Evolutionary conservation across 257 asterid species (phyloP), one percentile per base, ranked within the genome.

Genomic region (Avicennia marina): DNA sequence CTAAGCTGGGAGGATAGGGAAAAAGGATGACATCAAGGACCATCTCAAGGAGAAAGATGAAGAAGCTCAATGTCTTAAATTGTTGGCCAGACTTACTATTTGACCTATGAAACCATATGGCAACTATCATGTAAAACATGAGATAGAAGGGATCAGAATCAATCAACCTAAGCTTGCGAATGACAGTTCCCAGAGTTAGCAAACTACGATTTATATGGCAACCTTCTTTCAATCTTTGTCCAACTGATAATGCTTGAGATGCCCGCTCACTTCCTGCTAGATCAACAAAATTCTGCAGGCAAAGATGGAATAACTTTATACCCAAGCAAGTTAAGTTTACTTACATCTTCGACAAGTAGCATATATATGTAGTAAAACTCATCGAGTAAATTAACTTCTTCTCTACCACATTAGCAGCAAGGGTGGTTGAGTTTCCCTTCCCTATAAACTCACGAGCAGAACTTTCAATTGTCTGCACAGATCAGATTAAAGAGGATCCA

Each of bases 401-500:
- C 62, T 31, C 20, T 86, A 91, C 97, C 97, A 91, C 98, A 74
- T 94, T 83, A 69, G 98, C 95, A 46, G 95, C 72, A 80, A 91
- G 98, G 69, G 98, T 78, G 51, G 98, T 91, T 70, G 95, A 85
- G 76, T 88, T 91, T 69, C 81, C 85, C 78, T 91, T 88, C 73
- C 97, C 98, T 22, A 88, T 62, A 72, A 91, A 91, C 76, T 91
- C 98, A 20, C 84, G 89, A 61, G 98, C 96, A 53, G 98, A 88
- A 68, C 98, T 91, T 80, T 88, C 97, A 65, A 88, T 88, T 31
- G 95, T 88, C 98, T 91, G 94, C 19, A 66, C 48, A 33, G 71
- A 69, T 45, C 56, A 68, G 43, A 69, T 48, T 4, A 36, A 34
- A 12, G 34, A 24, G 33, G 25, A 72, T 18, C 34, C 45, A 52